phyloP scores from a whole-genome alignment of 2,329 filamentous ascomycete species.

The Ascochyta pisi region DNA sequence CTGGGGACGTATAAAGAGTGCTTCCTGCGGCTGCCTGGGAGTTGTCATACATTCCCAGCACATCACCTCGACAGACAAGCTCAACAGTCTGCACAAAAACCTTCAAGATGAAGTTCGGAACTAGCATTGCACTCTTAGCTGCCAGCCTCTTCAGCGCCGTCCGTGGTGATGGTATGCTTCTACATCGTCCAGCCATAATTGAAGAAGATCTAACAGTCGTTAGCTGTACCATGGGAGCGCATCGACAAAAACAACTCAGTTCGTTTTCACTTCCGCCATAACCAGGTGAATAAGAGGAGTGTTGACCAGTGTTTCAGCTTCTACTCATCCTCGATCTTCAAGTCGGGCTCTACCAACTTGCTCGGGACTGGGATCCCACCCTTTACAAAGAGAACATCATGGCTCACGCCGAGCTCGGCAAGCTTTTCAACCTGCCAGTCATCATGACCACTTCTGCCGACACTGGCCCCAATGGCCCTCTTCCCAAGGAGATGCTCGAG shows the following conservation, averaged over 20 bases:
- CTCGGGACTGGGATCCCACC: conserved; percentile 70
- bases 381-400: conserved; percentile 72
- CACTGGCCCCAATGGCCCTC: conserved; percentile 71
- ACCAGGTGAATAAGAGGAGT: neutral
- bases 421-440: conserved; percentile 71
- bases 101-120: conserved; percentile 43
- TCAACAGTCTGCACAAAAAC: neutral
- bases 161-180: conserved; percentile 36
- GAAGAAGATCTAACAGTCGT: conserved; percentile 21
- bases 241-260: conserved; percentile 52
- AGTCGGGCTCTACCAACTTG: conserved; percentile 64
- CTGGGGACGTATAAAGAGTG: conserved; percentile 36
- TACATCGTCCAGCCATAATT: neutral
- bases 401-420: conserved; percentile 70
- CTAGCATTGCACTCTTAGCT: conserved; percentile 37
- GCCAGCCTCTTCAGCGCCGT: conserved; percentile 40
- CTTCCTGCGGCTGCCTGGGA: conserved; percentile 9
- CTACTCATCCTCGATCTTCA: conserved; percentile 68
- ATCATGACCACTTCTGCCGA: conserved; percentile 75
- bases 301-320: conserved; percentile 44
- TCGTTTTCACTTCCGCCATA: conserved; percentile 5
- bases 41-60: conserved; percentile 23
- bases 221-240: conserved; percentile 50
- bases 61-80: conserved; percentile 14
- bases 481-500: conserved; percentile 72